Base-by-base conservation (phyloP, 2,329 filamentous ascomycete species). In the Fusarium abutilonis region DNA sequence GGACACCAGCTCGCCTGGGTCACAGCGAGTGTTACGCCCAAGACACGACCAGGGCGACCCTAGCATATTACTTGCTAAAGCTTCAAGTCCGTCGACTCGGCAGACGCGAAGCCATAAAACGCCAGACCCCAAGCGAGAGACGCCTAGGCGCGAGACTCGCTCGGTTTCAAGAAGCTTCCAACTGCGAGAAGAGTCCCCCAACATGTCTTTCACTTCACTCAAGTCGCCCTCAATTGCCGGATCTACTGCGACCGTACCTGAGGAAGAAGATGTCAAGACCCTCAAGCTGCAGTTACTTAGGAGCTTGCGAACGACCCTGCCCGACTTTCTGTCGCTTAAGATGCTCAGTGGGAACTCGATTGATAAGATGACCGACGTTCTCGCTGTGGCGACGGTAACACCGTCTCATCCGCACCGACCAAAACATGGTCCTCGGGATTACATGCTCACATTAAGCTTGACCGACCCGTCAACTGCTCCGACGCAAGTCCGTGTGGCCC, bases 361-460 rank as follows among this genome's bases (percentile, higher is more conserved):
- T 40, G 77, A 78, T 46, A 79, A 81, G 63, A 79, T 76, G 21
- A 70, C 84, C 3, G 83, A 88, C 68, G 75, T 87, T 6, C 72
- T 87, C 9, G 86, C 79, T 14, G 76, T 89, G 7, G 84, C 79
- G 4, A 83, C 83, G 13, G 78, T 79, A 41, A 76, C 77, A 15
- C 82, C 84, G 3, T 74, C 79, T 9, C 76, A 80, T 42, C 80
- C 86, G 7, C 76, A 79, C 54, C 80, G 86, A 34, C 83, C 83
- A 23, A 87, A 86, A 68, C 76, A 79, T 56, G 84, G 84, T 1
- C 84, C 84, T 4, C 78, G 85, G 19, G 84, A 88, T 68, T 88
- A 82, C 73, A 81, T 84, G 73, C 80, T 87, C 66, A 80, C 82
- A 14, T 83, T 89, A 61, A 82, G 80, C 36, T 74, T 87, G 11